phyloP scores from a whole-genome alignment of 2,329 filamentous ascomycete genomes.

The Onygena corvina region DNA sequence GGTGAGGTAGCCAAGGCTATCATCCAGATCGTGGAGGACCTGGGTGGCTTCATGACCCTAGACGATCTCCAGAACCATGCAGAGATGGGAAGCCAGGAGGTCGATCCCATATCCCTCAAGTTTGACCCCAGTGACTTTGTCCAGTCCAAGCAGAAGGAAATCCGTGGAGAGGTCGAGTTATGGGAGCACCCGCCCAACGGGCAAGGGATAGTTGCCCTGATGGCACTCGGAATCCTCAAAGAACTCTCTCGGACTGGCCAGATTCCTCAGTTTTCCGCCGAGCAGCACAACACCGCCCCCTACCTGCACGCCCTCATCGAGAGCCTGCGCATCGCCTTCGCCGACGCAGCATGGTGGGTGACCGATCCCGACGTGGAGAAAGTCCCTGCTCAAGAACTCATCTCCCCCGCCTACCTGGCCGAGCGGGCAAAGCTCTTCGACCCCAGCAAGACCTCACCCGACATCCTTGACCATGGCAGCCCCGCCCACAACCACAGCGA shows the following conservation, averaged over 20 bases:
- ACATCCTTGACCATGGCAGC: conserved; percentile 56
- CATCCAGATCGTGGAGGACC: conserved; percentile 61
- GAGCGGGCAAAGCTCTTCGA: conserved; percentile 54
- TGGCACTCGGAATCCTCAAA: conserved; percentile 85
- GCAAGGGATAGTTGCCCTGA: conserved; percentile 86
- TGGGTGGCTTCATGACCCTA: conserved; percentile 65
- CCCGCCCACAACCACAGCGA: conserved; percentile 78
- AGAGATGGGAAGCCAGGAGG: conserved; percentile 60
- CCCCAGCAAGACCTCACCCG: conserved; percentile 38
- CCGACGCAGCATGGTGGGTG: conserved; percentile 82
- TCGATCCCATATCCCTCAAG: conserved; percentile 70
- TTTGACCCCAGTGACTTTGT: conserved; percentile 56
- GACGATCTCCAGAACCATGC: conserved; percentile 72
- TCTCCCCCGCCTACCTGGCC: conserved; percentile 63
- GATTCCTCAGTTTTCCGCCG: conserved; percentile 56
- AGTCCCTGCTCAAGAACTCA: conserved; percentile 58
- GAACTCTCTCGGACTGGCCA: conserved; percentile 64
- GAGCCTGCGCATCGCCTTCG: conserved; percentile 75
- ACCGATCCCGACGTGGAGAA: conserved; percentile 63
- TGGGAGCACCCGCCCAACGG: conserved; percentile 98
- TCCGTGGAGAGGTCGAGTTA: conserved; percentile 51
- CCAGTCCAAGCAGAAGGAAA: conserved; percentile 35
- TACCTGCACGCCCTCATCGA: conserved; percentile 85
- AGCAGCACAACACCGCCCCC: conserved; percentile 68
- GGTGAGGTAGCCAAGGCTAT: conserved; percentile 72